Evolutionary conservation across 78 protist species (phyloP).

Genomic region (Cavenderia fasciculata): DNA sequence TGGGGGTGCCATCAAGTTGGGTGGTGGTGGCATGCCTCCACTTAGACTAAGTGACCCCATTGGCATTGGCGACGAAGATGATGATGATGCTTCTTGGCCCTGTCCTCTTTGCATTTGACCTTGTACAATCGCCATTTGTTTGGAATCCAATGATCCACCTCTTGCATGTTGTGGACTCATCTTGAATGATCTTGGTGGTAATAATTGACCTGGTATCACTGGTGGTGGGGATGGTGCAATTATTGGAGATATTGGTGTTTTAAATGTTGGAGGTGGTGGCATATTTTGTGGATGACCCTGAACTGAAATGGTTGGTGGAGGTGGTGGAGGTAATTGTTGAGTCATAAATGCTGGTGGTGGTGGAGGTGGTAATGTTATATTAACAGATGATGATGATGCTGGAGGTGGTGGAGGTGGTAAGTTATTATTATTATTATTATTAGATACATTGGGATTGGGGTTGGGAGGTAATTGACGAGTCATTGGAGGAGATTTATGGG

Average conservation of each 20-base stretch:
- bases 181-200: too few species aligned
- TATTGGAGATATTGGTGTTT: neutral
- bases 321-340: neutral
- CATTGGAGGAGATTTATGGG: too few species aligned
- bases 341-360: conserved; percentile 2
- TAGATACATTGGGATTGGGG: too few species aligned
- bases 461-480: too few species aligned
- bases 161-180: neutral
- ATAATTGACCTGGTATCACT: neutral
- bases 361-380: neutral
- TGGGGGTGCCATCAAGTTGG: neutral
- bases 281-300: neutral
- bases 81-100: neutral
- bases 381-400: neutral
- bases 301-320: neutral
- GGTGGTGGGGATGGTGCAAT: conserved; percentile 1
- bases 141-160: conserved; percentile 53
- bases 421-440: neutral
- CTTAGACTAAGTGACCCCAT: too few species aligned
- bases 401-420: conserved; percentile 47
- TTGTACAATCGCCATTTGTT: conserved; percentile 9
- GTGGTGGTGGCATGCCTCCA: neutral
- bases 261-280: neutral
- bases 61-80: neutral
- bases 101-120: neutral